A percentile compares a stretch with the other conserved stretches of the same genome.
phyloP scores from a whole-genome alignment of 805 yeast species.

The Torulaspora gathmanii region DNA sequence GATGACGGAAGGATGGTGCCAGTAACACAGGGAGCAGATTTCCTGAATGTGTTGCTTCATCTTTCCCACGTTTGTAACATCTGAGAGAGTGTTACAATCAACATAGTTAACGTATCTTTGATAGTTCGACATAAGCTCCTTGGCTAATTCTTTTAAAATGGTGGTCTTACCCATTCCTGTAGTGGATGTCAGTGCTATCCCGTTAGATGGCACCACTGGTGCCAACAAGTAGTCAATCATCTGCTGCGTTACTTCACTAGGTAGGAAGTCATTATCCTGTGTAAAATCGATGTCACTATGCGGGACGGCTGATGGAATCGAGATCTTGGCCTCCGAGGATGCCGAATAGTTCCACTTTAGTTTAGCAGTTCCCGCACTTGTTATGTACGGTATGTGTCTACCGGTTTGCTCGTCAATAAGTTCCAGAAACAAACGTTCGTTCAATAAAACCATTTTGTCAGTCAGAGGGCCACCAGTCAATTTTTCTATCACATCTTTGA shows the following conservation, averaged over 20 bases:
- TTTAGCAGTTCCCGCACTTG: neutral
- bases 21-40: conserved; percentile 47
- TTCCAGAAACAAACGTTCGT: conserved; percentile 15
- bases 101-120: conserved; percentile 43
- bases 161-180: conserved; percentile 81
- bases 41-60: conserved; percentile 43
- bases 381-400: conserved; percentile 9
- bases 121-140: conserved; percentile 35
- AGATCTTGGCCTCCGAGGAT: conserved; percentile 1
- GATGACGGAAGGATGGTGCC: conserved; percentile 75
- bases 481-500: conserved; percentile 2
- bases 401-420: conserved; percentile 13
- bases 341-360: conserved; percentile 8
- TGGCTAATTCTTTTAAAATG: conserved; percentile 42
- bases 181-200: conserved; percentile 64
- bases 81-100: conserved; percentile 47
- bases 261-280: neutral
- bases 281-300: neutral
- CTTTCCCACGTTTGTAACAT: conserved; percentile 29
- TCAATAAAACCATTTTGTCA: conserved; percentile 13
- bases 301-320: neutral
- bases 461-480: conserved; percentile 15
- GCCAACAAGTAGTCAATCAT: conserved; percentile 12
- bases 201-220: conserved; percentile 33
- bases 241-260: neutral